Conservation (phyloP, 176 grass and related monocot species). For the Carex kokanica region DNA sequence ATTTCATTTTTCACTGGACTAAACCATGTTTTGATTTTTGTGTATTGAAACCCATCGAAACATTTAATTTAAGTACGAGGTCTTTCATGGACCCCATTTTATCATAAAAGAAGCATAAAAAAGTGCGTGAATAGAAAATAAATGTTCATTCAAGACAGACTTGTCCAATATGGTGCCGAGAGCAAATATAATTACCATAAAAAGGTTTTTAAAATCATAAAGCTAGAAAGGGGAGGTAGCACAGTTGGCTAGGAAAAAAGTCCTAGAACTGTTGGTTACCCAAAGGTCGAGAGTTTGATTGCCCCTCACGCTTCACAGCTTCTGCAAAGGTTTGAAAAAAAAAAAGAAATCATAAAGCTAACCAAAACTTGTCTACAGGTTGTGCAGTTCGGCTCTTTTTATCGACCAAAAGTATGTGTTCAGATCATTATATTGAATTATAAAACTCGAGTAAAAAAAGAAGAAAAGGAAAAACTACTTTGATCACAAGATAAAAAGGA, state of each 20-base stretch:
- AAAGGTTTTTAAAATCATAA: not conserved
- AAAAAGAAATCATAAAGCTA: not conserved
- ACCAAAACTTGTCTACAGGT: not conserved
- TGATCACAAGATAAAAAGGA: not conserved
- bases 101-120: not conserved
- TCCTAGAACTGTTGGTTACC: too few relatives aligned
- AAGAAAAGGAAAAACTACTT: not conserved
- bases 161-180: not conserved
- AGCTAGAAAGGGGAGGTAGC: not conserved
- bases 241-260: too few relatives aligned
- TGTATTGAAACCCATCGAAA: too few relatives aligned
- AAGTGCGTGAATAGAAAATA: not conserved
- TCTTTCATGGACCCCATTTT: not conserved
- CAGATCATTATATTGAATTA: not conserved
- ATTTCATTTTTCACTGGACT: not conserved
- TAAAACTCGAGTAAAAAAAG: not conserved
- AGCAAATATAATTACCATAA: not conserved
- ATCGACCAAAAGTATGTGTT: not conserved
- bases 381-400: not conserved
- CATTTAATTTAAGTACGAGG: not conserved
- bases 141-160: not conserved
- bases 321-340: too few relatives aligned
- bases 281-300: too few relatives aligned
- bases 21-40: not conserved
- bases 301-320: too few relatives aligned